Percentiles rank a stretch among this genome's conserved stretches.
Evolutionary conservation across 441 rosid genomes (phyloP).

Genomic region (Mallotus japonicus): DNA sequence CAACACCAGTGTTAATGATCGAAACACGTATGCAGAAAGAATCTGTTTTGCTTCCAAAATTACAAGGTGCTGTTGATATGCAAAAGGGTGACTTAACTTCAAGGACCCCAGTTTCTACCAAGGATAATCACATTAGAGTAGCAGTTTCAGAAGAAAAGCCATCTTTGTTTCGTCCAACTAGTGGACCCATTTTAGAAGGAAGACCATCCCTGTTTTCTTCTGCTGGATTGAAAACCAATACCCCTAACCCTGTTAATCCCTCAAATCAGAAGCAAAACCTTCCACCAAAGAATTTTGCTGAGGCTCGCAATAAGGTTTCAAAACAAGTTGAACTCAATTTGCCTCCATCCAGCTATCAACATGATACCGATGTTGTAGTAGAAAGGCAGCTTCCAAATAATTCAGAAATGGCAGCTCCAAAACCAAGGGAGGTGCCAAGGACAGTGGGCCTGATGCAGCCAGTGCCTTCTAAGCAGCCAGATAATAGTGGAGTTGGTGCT

Average conservation of each 20-base stretch:
- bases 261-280: constrained; percentile 41
- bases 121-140: constrained; percentile 30
- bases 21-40: constrained; percentile 49
- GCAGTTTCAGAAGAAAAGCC: constrained; percentile 38
- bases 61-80: constrained; percentile 30
- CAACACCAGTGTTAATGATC: constrained; percentile 67
- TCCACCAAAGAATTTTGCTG: constrained; percentile 33
- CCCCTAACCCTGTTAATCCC: constrained; percentile 28
- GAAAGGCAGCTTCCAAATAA: constrained; percentile 46
- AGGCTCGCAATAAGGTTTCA: constrained; percentile 42
- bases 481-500: constrained; percentile 28
- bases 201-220: constrained; percentile 37
- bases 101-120: constrained; percentile 32
- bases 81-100: constrained; percentile 34
- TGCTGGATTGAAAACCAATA: constrained; percentile 31
- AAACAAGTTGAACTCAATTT: constrained; percentile 78
- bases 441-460: constrained; percentile 38
- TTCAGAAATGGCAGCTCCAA: constrained; percentile 39
- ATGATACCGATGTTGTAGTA: constrained; percentile 34
- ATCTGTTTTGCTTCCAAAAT: constrained; percentile 34
- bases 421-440: constrained; percentile 40
- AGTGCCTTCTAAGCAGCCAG: constrained; percentile 42
- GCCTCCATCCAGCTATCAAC: constrained; percentile 54
- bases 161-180: constrained; percentile 33
- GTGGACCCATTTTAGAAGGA: constrained; percentile 39